Conservation (phyloP, 345 rosid species). For the Citrus hindsii region DNA sequence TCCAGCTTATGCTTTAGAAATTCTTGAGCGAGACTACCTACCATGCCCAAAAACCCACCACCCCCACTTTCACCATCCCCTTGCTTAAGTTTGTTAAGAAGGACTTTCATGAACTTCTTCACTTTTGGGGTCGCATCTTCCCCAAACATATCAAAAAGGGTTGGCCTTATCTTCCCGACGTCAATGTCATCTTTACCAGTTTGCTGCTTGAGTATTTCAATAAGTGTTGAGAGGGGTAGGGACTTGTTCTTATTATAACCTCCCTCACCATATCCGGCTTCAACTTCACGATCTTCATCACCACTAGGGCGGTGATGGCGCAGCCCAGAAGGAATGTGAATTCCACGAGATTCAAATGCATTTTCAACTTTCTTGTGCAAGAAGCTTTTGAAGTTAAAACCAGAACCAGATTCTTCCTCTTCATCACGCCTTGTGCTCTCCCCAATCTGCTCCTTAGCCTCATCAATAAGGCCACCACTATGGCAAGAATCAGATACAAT, state of each 20-base stretch:
- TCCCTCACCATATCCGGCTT: slow-evolving; percentile 31
- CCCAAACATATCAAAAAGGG: slow-evolving; percentile 77
- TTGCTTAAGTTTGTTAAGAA: slow-evolving; percentile 53
- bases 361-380: slow-evolving; percentile 43
- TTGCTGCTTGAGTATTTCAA: slow-evolving; percentile 83
- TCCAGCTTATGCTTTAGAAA: slow-evolving; percentile 80
- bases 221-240: slow-evolving; percentile 75
- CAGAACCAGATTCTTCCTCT: slow-evolving; percentile 33
- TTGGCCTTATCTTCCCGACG: slow-evolving; percentile 82
- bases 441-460: slow-evolving; percentile 93
- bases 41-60: slow-evolving; percentile 78
- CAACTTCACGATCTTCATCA: slow-evolving; percentile 35
- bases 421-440: slow-evolving; percentile 59
- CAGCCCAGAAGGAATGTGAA: slow-evolving; percentile 49
- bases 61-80: slow-evolving; percentile 36
- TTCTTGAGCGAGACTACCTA: slow-evolving; percentile 79
- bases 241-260: slow-evolving; percentile 57
- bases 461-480: slow-evolving; percentile 92
- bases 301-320: slow-evolving; percentile 31
- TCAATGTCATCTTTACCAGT: slow-evolving; percentile 79
- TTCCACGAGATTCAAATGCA: slow-evolving; percentile 60
- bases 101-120: slow-evolving; percentile 91
- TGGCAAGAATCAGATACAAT: slow-evolving; percentile 93
- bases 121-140: slow-evolving; percentile 91
- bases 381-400: slow-evolving; percentile 47